Evolutionary conservation across 139 green algal genomes (phyloP).

Genomic region (Pseudopediastrum boryanum): DNA sequence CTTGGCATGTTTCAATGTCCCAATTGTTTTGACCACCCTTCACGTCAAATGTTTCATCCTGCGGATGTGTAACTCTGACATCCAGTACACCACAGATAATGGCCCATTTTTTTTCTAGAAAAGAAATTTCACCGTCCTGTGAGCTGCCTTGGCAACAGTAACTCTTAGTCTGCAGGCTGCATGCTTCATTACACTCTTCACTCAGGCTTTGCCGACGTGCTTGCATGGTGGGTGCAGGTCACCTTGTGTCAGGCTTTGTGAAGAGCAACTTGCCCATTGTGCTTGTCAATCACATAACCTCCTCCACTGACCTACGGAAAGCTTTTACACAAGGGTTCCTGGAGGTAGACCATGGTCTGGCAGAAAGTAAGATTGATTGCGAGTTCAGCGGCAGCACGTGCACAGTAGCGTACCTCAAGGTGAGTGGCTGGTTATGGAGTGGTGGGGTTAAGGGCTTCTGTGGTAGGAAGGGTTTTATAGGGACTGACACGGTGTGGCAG

Average conservation of each 20-base stretch:
- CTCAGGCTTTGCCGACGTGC: not conserved
- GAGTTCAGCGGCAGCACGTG: constrained; percentile 87
- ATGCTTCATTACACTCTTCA: not conserved
- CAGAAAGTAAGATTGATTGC: constrained; percentile 65
- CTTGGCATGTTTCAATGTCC: too few species aligned
- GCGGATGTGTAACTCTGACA: too few species aligned
- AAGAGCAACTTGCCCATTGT: constrained; percentile 79
- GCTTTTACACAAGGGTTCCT: constrained; percentile 65
- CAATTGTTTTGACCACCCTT: too few species aligned
- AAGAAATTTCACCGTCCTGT: too few species aligned
- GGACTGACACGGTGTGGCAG: too few species aligned
- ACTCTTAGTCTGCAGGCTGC: too few species aligned
- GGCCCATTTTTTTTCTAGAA: too few species aligned
- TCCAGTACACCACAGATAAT: too few species aligned
- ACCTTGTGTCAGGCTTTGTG: constrained; percentile 78
- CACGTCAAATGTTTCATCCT: too few species aligned
- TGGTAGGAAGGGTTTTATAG: too few species aligned
- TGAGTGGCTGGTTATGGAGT: constrained; percentile 19
- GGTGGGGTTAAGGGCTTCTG: too few species aligned
- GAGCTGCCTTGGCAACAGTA: too few species aligned
- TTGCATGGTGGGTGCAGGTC: constrained; percentile 53
- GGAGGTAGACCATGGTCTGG: constrained; percentile 66
- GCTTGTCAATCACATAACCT: constrained; percentile 72
- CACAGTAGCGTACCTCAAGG: constrained; percentile 71
- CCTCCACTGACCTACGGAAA: constrained; percentile 45